Conservation (phyloP, 257 asterid species). For the Mentha longifolia region DNA sequence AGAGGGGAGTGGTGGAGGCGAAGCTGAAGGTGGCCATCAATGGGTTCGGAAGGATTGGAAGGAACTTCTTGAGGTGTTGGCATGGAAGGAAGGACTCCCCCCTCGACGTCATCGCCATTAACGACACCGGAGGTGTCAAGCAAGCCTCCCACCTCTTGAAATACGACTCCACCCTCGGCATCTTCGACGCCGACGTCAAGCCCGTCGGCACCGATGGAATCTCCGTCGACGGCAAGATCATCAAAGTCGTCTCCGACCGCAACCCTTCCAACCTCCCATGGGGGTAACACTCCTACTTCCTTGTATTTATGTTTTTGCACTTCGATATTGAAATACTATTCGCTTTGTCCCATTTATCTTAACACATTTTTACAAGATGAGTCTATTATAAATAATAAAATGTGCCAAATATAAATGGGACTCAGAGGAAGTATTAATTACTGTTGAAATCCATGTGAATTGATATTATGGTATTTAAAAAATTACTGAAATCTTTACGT, state of each 20-base stretch:
- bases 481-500: neutral
- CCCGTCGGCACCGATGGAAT: constrained; percentile 66
- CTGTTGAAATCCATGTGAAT: too few species aligned
- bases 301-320: too few species aligned
- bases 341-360: too few species aligned
- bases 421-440: too few species aligned
- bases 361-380: too few species aligned
- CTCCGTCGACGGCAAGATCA: constrained; percentile 75
- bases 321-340: too few species aligned
- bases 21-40: constrained; percentile 89
- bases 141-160: constrained; percentile 98
- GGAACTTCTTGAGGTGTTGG: constrained; percentile 97
- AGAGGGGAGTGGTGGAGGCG: constrained; percentile 76
- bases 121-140: constrained; percentile 96
- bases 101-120: constrained; percentile 77
- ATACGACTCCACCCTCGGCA: constrained; percentile 96
- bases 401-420: too few species aligned
- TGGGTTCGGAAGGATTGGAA: constrained; percentile 91
- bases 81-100: constrained; percentile 94
- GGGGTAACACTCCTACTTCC: constrained; percentile 35
- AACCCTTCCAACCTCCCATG: constrained; percentile 72
- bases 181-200: constrained; percentile 84
- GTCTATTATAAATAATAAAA: too few species aligned
- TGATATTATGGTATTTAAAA: too few species aligned
- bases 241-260: constrained; percentile 71